Evolutionary conservation across 495 filamentous ascomycete species (phyloP), one percentile per base, ranked within the genome.

Genomic region (Pyrenula massariospora): DNA sequence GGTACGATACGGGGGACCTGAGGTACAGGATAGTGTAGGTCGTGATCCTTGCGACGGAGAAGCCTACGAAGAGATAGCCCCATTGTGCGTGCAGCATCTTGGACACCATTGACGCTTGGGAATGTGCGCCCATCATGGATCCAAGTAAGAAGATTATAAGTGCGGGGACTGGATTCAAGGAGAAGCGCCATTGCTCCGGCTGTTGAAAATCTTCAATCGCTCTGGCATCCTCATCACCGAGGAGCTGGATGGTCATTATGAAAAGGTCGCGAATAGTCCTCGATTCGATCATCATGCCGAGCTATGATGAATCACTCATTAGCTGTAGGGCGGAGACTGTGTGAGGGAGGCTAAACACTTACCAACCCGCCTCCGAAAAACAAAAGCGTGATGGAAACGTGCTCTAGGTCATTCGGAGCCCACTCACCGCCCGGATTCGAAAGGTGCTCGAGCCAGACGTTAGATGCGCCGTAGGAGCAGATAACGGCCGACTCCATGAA

Each of bases 1-100:
- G 77, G 62, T 87, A 83, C 1, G 89, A 92, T 22, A 77, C 83
- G 3, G 91, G 89, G 15, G 89, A 89, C 63, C 84, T 82, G 49
- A 95, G 66, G 68, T 87, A 96, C 25, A 86, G 70, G 20, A 91
- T 63, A n/a, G 92, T 69, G 66, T 96, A 96, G 20, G 89, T 95
- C 59, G 87, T 70, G 10, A 75, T 83, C 36, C 93, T 79, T 21
- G 90, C 84, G 54, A 93, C 70, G 1, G 90, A 84, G 57, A 87
- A 90, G 11, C 84, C 90, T 54, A 88, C 81, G 57, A 98, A 77
- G 61, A 97, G 78, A 60, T 81, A 84, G 51, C 92, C 93, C 93
- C 92, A 96, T 66, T 95, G 88, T 69, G 85, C 85, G 73, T 98
- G 93, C 49, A 98, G 78, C 89, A 91, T 95, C 57, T 85, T 88